Conservation (phyloP, 352 stramenopile species). For the Peronospora belbahrii region DNA sequence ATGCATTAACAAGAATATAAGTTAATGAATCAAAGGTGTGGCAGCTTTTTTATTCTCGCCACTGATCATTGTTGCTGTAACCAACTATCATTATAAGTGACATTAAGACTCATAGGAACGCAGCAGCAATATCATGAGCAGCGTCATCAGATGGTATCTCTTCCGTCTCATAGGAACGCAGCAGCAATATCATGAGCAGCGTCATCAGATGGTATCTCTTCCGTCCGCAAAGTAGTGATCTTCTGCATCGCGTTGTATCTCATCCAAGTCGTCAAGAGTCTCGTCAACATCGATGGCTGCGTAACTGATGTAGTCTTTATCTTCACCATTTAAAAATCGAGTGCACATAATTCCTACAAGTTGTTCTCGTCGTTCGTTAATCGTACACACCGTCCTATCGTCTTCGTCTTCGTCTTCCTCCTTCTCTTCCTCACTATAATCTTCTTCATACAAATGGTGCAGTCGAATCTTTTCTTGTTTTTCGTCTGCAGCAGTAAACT, state of each 20-base stretch:
- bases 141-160: not conserved
- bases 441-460: conserved; percentile 26
- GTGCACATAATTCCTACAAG: conserved; percentile 70
- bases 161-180: conserved; percentile 4
- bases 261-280: conserved; percentile 50
- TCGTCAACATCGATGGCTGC: conserved; percentile 52
- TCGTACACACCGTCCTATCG: conserved; percentile 11
- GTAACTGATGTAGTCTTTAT: conserved; percentile 61
- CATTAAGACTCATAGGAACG: not conserved
- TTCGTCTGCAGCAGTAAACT: conserved; percentile 31
- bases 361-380: conserved; percentile 42
- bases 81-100: too few relatives aligned
- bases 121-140: not conserved
- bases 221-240: conserved; percentile 62
- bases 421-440: conserved; percentile 38
- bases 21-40: too few relatives aligned
- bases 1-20: too few relatives aligned
- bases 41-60: too few relatives aligned
- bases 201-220: not conserved
- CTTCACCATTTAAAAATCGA: conserved; percentile 59
- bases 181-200: not conserved
- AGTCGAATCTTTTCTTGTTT: conserved; percentile 30
- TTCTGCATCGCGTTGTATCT: conserved; percentile 72
- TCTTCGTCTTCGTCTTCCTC: conserved; percentile 37
- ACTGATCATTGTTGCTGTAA: too few relatives aligned